Conservation (phyloP, 1,139 yeast species). For the Geotrichum restrictum region DNA sequence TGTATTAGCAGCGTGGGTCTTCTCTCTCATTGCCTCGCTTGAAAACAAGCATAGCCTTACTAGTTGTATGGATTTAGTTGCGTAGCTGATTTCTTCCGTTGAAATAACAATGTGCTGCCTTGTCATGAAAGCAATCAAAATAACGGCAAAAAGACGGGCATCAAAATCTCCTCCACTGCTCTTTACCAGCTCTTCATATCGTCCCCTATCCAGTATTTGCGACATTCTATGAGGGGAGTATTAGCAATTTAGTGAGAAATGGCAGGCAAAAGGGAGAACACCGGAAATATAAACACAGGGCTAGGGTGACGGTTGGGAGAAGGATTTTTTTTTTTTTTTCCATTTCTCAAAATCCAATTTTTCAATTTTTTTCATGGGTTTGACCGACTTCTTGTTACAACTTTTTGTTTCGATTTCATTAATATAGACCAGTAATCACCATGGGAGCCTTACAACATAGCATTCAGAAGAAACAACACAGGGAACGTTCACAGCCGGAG, state of each 20-base stretch:
- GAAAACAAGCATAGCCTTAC: slow-evolving; percentile 11
- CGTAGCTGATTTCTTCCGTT: slow-evolving; percentile 23
- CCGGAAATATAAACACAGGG: neutral
- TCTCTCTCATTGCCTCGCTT: too few relatives aligned
- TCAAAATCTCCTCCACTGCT: slow-evolving; percentile 7
- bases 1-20: neutral
- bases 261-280: neutral
- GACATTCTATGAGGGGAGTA: neutral
- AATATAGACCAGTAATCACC: neutral
- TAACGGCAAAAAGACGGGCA: neutral
- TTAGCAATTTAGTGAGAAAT: too few relatives aligned
- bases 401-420: slow-evolving; percentile 1
- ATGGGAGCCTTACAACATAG: slow-evolving; percentile 85
- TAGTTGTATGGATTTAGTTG: slow-evolving; percentile 25
- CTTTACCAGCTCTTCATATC: slow-evolving; percentile 14
- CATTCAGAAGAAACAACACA: slow-evolving; percentile 91
- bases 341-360: too few relatives aligned
- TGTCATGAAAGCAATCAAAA: slow-evolving; percentile 28
- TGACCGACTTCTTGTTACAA: neutral
- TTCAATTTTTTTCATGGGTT: too few relatives aligned
- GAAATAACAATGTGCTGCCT: slow-evolving; percentile 32
- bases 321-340: neutral
- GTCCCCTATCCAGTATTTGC: neutral
- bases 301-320: neutral
- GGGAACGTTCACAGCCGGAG: slow-evolving; percentile 83